Evolutionary conservation across 2,329 filamentous ascomycete genomes (phyloP), one percentile per base, ranked within the genome.

Genomic region (Neopestalotiopsis clavispora): DNA sequence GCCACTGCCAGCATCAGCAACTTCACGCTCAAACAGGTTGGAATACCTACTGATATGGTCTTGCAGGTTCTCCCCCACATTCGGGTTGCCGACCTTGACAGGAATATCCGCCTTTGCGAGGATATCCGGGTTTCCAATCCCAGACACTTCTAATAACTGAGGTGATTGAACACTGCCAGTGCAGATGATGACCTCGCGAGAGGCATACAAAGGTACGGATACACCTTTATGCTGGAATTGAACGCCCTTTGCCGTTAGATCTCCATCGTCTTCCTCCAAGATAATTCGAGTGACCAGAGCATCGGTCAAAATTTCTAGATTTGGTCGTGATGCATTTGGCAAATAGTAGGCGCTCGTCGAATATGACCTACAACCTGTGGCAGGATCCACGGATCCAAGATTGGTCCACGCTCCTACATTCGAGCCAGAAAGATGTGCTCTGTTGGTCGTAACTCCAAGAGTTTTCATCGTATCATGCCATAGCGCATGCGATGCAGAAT

Each of bases 91-190:
- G 17, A 87, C 77, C 68, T 82, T 83, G 40, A 80, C 76, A 13
- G 80, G 73, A n/a, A 87, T 80, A 0, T 81, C 81, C 2, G 80
- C 81, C 1, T 76, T 74, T 14, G 79, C 71, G 4, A 87, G 78
- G 7, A 86, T 73, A 0, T 80, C 74, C 3, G 80, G 78, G 60
- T 82, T 80, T 4, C 90, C 90, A 52, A 92, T 83, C 0, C 90
- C 89, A 0, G 88, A 90, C 1, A 90, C 79, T 71, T 91, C 89
- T n/a, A 87, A 83, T 17, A 89, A 79, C 76, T 86, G 88, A 4
- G 85, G 90, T 10, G 86, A 89, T 74, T 85, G 84, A 56, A 87
- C 79, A 34, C 83, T 85, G 0, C 90, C 90, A 0, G 88, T 88
- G 4, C 85, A 85, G 2, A 92, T 76, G 49, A 92, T 84, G 12